Evolutionary conservation across 495 filamentous ascomycete species (phyloP), one percentile per base, ranked within the genome.

Genomic region (Hypomontagnella submonticulosa): DNA sequence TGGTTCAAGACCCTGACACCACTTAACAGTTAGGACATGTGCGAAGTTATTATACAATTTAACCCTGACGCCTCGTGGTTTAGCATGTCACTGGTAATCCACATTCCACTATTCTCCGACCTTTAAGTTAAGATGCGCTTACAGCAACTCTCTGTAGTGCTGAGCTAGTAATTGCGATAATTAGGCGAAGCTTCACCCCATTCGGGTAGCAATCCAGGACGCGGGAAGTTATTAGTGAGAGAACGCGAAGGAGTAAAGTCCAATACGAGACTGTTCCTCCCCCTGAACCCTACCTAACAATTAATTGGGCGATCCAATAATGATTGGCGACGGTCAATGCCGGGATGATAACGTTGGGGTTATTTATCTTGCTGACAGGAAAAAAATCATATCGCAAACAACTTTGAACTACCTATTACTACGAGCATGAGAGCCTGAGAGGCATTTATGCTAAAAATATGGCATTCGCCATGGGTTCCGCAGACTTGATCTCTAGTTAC

Each of bases 121-220:
- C 23, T 27, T 27, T 27, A 6, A 2, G 23, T 6, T 6, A 27
- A 27, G 23, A 6, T 3, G 6, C 30, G 44, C 27, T 30, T 34
- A 12, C 37, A 60, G 18, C 36, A 40, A 40, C 54, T 40, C 44
- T 15, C 18, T 3, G 23, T 34, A 30, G 1, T 9, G 2, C 4
- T 36, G 19, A 54, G 10, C 55, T 54, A 65, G 59, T 65, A 36
- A 57, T 16, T 8, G 30, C 40, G 33, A 30, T 64, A 53, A 40
- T 33, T 4, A 37, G 20, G 13, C 7, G 13, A 13, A 15, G 1
- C 30, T 16, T 15, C 16, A 30, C 53, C 61, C 46, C 15, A 19
- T 64, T 64, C 20, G 34, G 61, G 53, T 52, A 64, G 36, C 12
- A 38, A 16, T 20, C 18, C 18, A 33, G 11, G 27, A 7, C n/a